Conservation (phyloP, 1,284 basidiomycete species). For the Paramarasmius palmivorus region DNA sequence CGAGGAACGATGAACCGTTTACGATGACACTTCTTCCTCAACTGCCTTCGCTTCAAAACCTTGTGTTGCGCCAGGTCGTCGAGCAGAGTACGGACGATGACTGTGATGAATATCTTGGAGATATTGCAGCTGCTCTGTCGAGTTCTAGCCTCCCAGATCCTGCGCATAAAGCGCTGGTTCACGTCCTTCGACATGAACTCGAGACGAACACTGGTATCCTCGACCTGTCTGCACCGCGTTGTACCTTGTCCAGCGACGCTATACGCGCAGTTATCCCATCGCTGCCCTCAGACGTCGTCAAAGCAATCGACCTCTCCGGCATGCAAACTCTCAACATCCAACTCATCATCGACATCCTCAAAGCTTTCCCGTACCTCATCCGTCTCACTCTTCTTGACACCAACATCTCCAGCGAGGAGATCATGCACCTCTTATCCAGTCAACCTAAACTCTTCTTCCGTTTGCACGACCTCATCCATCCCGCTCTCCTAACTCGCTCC, state of each 20-base stretch:
- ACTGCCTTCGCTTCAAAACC: slow-evolving; percentile 26
- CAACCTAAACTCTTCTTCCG: slow-evolving; percentile 21
- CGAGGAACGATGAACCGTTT: neutral
- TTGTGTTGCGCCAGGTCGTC: slow-evolving; percentile 27
- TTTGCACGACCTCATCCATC: slow-evolving; percentile 25
- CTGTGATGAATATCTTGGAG: slow-evolving; percentile 19
- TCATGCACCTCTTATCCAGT: slow-evolving; percentile 16
- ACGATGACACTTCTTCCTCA: slow-evolving; percentile 14
- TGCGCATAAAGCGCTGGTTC: slow-evolving; percentile 21
- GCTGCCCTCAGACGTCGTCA: slow-evolving; percentile 8
- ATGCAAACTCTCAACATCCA: slow-evolving; percentile 20
- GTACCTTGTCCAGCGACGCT: slow-evolving; percentile 21
- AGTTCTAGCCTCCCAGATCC: slow-evolving; percentile 23
- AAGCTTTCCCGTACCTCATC: slow-evolving; percentile 15
- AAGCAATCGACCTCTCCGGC: slow-evolving; percentile 26
- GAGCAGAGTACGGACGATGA: slow-evolving; percentile 24
- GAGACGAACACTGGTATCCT: slow-evolving; percentile 5
- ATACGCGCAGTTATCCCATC: slow-evolving; percentile 17
- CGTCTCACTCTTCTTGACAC: slow-evolving; percentile 24
- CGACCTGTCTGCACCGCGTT: no score
- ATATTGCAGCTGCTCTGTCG: slow-evolving; percentile 21
- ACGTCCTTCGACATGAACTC: slow-evolving; percentile 16
- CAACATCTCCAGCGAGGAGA: slow-evolving; percentile 15
- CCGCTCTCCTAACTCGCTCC: neutral
- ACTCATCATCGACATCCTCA: slow-evolving; percentile 16